Percentiles rank a stretch among this genome's conserved stretches.
These are phyloP conservation scores for Amanita jacksonii DNA, from an alignment of 768 basidiomycete species.

Conservation along the genomic window DNA sequence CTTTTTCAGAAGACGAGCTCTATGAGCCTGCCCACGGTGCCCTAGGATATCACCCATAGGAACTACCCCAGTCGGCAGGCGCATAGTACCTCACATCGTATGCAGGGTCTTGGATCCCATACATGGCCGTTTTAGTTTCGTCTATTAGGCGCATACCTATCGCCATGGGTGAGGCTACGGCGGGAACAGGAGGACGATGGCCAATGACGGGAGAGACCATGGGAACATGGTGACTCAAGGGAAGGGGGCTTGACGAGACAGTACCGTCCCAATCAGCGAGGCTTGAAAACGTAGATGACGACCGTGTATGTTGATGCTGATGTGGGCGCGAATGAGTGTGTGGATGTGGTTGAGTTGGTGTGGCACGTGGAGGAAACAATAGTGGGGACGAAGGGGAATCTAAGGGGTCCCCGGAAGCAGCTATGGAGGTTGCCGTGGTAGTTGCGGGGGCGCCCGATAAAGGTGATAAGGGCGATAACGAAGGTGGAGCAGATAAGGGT, in stretches of 20 bases:
- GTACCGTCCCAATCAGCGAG: slow-evolving; percentile 6
- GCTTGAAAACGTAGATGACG: slow-evolving; percentile 6
- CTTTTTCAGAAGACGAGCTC: too few species aligned
- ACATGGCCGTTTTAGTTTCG: not conserved
- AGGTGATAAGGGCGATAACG: too few species aligned
- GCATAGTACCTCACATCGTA: slow-evolving; percentile 2
- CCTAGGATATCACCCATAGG: not conserved
- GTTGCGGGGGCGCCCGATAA: too few species aligned
- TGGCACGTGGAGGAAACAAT: too few species aligned
- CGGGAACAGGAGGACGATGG: too few species aligned
- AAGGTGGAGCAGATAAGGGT: too few species aligned
- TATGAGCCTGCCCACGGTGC: too few species aligned
- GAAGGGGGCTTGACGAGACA: not conserved
- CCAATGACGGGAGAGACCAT: too few species aligned
- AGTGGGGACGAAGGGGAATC: too few species aligned
- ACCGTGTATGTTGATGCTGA: not conserved
- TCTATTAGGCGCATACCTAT: not conserved
- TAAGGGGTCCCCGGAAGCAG: too few species aligned
- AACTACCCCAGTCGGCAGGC: not conserved
- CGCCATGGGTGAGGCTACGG: not conserved
- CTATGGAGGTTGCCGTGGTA: too few species aligned
- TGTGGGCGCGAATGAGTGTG: not conserved
- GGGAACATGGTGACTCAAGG: too few species aligned
- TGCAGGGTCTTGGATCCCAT: not conserved
- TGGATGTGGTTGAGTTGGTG: not conserved